Evolutionary conservation across 2,329 filamentous ascomycete species (phyloP).

Genomic region (Colletotrichum godetiae): DNA sequence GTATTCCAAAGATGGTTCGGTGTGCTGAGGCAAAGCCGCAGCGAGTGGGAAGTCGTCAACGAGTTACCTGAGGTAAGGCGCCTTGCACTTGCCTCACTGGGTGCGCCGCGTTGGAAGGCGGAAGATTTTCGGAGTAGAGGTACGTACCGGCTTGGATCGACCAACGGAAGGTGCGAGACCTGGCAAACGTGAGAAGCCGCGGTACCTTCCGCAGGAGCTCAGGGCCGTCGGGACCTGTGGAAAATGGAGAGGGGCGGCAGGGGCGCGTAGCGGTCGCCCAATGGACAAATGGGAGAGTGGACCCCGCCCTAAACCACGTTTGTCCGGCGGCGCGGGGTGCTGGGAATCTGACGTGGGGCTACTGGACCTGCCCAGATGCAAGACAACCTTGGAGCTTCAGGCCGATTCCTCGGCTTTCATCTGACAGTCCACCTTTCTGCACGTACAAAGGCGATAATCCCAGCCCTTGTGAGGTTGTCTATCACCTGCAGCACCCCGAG

Average conservation of each 20-base stretch:
- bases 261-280: constrained; percentile 6
- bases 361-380: constrained; percentile 33
- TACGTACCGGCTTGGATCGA: constrained; percentile 22
- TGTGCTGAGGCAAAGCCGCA: neutral
- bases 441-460: constrained; percentile 30
- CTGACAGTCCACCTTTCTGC: constrained; percentile 34
- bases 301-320: constrained; percentile 21
- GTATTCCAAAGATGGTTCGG: neutral
- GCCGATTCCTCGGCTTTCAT: constrained; percentile 34
- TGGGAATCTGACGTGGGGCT: constrained; percentile 33
- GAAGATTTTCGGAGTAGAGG: constrained; percentile 30
- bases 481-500: constrained; percentile 14
- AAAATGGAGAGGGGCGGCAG: constrained; percentile 9
- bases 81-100: constrained; percentile 21
- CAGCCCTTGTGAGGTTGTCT: constrained; percentile 12
- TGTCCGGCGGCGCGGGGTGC: constrained; percentile 28
- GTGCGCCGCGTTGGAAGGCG: constrained; percentile 29
- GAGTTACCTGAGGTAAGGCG: constrained; percentile 1
- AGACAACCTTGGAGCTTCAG: constrained; percentile 32
- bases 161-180: neutral
- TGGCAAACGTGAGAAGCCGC: constrained; percentile 7
- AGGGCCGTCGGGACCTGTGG: neutral
- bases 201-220: constrained; percentile 22
- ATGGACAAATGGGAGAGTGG: constrained; percentile 21
- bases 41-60: constrained; percentile 17